phyloP scores from a whole-genome alignment of 768 basidiomycete species.

The Pisolithus tinctorius region DNA sequence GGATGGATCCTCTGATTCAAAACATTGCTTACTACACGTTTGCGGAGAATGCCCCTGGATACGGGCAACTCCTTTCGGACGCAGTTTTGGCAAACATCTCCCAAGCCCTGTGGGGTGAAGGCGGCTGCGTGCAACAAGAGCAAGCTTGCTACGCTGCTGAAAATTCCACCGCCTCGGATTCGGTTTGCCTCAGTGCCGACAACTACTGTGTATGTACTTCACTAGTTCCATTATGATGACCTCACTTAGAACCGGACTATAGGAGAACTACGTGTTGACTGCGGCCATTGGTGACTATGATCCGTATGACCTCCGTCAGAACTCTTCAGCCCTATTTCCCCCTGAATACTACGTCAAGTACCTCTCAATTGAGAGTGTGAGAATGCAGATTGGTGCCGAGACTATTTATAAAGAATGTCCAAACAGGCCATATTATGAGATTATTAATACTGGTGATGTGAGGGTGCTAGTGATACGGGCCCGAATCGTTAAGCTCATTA shows the following conservation, averaged over 20 bases:
- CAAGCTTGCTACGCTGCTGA: conserved; percentile 52
- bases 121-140: conserved; percentile 52
- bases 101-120: conserved; percentile 36
- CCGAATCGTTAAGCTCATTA: neutral
- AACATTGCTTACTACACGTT: conserved; percentile 55
- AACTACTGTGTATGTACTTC: conserved; percentile 45
- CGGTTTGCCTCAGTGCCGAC: conserved; percentile 44
- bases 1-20: conserved; percentile 61
- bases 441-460: conserved; percentile 54
- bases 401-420: conserved; percentile 43
- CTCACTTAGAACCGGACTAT: neutral
- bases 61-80: conserved; percentile 52
- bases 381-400: conserved; percentile 49
- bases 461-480: conserved; percentile 7
- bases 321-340: conserved; percentile 45
- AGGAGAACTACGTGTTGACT: conserved; percentile 41
- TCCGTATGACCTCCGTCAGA: conserved; percentile 52
- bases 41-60: conserved; percentile 56
- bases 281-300: conserved; percentile 51
- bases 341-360: conserved; percentile 49
- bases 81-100: conserved; percentile 40
- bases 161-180: conserved; percentile 36
- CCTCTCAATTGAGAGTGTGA: conserved; percentile 29
- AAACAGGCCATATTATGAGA: conserved; percentile 34
- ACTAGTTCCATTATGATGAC: neutral